Conservation (phyloP, 768 basidiomycete species). For the Pleurotus djamor region DNA sequence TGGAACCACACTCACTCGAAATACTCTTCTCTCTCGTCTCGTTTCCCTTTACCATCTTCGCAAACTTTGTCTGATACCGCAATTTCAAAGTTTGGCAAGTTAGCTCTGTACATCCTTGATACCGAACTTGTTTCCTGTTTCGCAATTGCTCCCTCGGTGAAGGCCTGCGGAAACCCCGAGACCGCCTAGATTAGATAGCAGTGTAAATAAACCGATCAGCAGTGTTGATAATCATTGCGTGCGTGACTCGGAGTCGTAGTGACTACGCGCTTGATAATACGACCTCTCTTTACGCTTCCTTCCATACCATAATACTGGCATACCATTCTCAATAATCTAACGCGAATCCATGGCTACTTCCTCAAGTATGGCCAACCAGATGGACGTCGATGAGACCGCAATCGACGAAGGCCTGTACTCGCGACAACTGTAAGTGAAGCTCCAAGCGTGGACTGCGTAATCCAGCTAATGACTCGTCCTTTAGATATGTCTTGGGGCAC, state of each 20-base stretch:
- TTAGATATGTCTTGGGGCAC: constrained; percentile 92
- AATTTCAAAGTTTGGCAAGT: too few relatives aligned
- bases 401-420: constrained; percentile 96
- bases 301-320: neutral
- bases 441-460: constrained; percentile 7
- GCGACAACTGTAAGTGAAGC: constrained; percentile 74
- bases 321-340: constrained; percentile 10
- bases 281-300: neutral
- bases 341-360: constrained; percentile 29
- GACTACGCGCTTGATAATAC: constrained; percentile 6
- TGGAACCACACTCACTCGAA: too few relatives aligned
- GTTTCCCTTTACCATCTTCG: too few relatives aligned
- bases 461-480: constrained; percentile 13
- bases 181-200: too few relatives aligned
- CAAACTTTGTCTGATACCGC: too few relatives aligned
- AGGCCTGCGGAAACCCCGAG: too few relatives aligned
- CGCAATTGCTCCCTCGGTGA: too few relatives aligned
- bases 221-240: neutral
- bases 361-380: constrained; percentile 43
- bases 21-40: too few relatives aligned
- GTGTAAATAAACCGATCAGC: neutral
- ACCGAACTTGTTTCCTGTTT: too few relatives aligned
- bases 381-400: constrained; percentile 85
- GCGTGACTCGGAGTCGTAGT: neutral
- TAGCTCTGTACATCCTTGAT: too few relatives aligned